phyloP scores from a whole-genome alignment of 305 asterid genomes.

The Fraxinus nigra region DNA sequence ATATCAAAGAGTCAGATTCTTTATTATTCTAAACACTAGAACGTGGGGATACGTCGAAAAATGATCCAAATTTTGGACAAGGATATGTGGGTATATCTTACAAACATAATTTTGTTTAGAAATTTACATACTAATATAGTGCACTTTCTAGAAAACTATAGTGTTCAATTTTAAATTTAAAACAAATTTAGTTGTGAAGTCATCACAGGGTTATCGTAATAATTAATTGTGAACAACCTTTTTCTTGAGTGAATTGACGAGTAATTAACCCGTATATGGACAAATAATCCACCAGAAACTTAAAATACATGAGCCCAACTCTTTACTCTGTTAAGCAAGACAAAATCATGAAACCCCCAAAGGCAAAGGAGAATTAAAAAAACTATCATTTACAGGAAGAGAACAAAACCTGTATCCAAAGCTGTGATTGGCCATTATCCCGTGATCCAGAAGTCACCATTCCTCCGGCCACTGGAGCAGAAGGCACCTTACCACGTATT shows the following conservation, averaged over 20 bases:
- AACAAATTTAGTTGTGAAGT: not conserved
- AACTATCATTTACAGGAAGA: not conserved
- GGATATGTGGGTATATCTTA: not conserved
- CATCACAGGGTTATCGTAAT: not conserved
- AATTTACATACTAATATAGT: not conserved
- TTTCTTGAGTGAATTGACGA: not conserved
- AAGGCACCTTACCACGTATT: slow-evolving; percentile 58
- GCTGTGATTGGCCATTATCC: slow-evolving; percentile 67
- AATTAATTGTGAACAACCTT: not conserved
- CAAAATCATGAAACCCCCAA: not conserved
- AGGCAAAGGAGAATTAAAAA: not conserved
- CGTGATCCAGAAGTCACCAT: slow-evolving; percentile 58
- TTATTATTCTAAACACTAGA: not conserved
- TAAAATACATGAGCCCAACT: not conserved
- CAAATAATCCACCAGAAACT: not conserved
- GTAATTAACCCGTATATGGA: not conserved
- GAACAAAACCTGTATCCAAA: slow-evolving; percentile 63
- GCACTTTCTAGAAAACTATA: not conserved
- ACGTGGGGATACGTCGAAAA: not conserved
- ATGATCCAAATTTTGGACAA: not conserved
- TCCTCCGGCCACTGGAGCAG: slow-evolving; percentile 62
- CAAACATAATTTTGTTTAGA: not conserved
- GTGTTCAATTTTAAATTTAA: not conserved
- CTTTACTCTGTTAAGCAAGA: not conserved
- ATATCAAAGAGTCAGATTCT: not conserved